phyloP scores from a whole-genome alignment of 2,329 filamentous ascomycete species.

The Penicillium sp. region DNA sequence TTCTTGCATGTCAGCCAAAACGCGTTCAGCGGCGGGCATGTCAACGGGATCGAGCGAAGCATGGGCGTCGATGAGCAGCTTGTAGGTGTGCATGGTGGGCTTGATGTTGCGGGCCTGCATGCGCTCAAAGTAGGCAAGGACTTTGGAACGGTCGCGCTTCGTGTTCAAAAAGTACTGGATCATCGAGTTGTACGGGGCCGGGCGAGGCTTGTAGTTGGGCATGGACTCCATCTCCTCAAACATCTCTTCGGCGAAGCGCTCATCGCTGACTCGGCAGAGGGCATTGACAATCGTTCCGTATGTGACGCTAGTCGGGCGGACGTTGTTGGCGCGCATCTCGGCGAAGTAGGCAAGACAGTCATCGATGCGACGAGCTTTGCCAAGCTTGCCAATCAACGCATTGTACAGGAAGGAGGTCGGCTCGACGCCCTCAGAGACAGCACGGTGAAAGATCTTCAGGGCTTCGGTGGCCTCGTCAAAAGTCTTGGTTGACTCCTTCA shows the following conservation, averaged over 20 bases:
- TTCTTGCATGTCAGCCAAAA: conserved; percentile 75
- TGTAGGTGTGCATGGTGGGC: conserved; percentile 95
- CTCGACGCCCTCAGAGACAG: conserved; percentile 90
- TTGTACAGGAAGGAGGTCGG: conserved; percentile 98
- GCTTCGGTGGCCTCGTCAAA: conserved; percentile 97
- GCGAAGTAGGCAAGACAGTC: conserved; percentile 98
- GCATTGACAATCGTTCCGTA: conserved; percentile 99
- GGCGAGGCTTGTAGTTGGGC: conserved; percentile 97
- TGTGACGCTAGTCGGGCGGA: conserved; percentile 95
- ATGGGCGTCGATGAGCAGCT: conserved; percentile 92
- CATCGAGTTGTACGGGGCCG: conserved; percentile 97
- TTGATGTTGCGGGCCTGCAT: conserved; percentile 86
- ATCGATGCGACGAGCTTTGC: conserved; percentile 95
- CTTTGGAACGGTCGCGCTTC: conserved; percentile 93
- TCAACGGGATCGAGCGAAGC: conserved; percentile 90
- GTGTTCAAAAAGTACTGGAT: conserved; percentile 99
- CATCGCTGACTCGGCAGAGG: conserved; percentile 92
- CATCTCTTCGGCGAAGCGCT: conserved; percentile 95
- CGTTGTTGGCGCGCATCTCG: conserved; percentile 90
- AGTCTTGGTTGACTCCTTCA: conserved; percentile 96
- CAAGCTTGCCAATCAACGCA: conserved; percentile 94
- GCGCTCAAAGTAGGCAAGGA: conserved; percentile 89
- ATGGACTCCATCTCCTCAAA: conserved; percentile 99
- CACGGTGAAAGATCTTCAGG: conserved; percentile 94
- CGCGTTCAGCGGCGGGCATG: conserved; percentile 81